A percentile compares a stretch with the other conserved stretches of the same genome.
Evolutionary conservation across 345 rosid genomes (phyloP).

Genomic region (Populus alba): DNA sequence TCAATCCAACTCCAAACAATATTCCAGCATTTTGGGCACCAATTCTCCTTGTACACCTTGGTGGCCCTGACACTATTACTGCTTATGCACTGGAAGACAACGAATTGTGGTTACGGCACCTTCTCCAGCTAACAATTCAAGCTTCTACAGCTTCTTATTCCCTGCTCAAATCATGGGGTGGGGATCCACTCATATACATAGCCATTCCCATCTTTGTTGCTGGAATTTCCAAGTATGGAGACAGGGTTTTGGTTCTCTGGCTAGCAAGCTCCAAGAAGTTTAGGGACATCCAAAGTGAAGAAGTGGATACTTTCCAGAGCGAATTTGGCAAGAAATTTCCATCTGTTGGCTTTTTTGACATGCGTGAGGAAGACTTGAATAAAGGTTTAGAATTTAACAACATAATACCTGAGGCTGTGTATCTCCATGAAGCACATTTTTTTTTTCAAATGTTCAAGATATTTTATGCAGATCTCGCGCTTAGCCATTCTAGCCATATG

Average conservation of each 20-base stretch:
- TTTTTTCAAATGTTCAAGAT: too few species aligned
- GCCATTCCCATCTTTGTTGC: slow-evolving; percentile 16
- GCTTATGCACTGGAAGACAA: slow-evolving; percentile 29
- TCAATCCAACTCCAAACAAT: too few species aligned
- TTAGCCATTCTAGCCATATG: too few species aligned
- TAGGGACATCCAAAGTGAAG: too few species aligned
- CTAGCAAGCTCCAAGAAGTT: not conserved
- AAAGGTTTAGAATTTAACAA: too few species aligned
- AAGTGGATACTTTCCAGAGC: too few species aligned
- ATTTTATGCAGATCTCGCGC: too few species aligned
- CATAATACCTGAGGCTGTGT: too few species aligned
- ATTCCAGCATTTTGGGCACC: slow-evolving; percentile 21
- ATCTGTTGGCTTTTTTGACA: too few species aligned
- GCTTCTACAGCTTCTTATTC: not conserved
- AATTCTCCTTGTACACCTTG: slow-evolving; percentile 19
- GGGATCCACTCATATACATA: slow-evolving; percentile 9
- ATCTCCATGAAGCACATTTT: too few species aligned
- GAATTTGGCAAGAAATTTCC: too few species aligned
- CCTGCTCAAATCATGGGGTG: slow-evolving; percentile 14
- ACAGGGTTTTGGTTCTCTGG: slow-evolving; percentile 15
- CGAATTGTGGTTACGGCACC: slow-evolving; percentile 15
- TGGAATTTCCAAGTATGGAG: slow-evolving; percentile 14
- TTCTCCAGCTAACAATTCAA: slow-evolving; percentile 13
- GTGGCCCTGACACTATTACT: slow-evolving; percentile 23
- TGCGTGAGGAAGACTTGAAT: too few species aligned